Conservation (phyloP, 345 rosid genomes). For the Eucalyptus guilfoylei region DNA sequence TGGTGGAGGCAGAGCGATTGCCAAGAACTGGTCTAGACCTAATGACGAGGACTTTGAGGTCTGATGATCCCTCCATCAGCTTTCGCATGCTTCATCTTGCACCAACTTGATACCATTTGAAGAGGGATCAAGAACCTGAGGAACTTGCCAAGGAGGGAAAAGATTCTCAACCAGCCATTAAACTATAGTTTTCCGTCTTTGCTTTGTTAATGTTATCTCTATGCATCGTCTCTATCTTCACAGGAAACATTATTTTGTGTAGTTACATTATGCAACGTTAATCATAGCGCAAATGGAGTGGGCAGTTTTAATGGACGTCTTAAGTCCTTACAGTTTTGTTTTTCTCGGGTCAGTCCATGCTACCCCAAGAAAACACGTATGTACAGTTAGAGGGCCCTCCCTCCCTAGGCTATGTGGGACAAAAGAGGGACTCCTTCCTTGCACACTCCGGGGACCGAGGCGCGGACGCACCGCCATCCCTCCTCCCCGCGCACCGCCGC, state of each 20-base stretch:
- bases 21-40: slow-evolving; percentile 56
- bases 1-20: slow-evolving; percentile 56
- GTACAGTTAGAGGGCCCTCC: too few species aligned
- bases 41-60: slow-evolving; percentile 24
- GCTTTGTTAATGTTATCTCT: background rate
- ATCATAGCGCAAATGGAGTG: background rate
- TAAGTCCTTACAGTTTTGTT: too few species aligned
- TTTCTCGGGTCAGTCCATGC: too few species aligned
- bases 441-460: too few species aligned
- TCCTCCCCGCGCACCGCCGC: too few species aligned
- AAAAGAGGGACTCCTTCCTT: too few species aligned
- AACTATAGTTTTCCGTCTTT: background rate
- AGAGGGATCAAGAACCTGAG: slow-evolving; percentile 64
- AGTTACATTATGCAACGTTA: background rate
- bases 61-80: slow-evolving; percentile 61
- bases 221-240: background rate
- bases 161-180: slow-evolving; percentile 74
- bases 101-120: slow-evolving; percentile 49
- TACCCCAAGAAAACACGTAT: too few species aligned
- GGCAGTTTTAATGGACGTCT: background rate
- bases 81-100: slow-evolving; percentile 76
- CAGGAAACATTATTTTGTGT: background rate
- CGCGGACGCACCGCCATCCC: too few species aligned
- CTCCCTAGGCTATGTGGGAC: too few species aligned
- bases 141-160: slow-evolving; percentile 48